Evolutionary conservation across 2,329 filamentous ascomycete species (phyloP), one percentile per base, ranked within the genome.

Genomic region (Delphinella strobiligena): DNA sequence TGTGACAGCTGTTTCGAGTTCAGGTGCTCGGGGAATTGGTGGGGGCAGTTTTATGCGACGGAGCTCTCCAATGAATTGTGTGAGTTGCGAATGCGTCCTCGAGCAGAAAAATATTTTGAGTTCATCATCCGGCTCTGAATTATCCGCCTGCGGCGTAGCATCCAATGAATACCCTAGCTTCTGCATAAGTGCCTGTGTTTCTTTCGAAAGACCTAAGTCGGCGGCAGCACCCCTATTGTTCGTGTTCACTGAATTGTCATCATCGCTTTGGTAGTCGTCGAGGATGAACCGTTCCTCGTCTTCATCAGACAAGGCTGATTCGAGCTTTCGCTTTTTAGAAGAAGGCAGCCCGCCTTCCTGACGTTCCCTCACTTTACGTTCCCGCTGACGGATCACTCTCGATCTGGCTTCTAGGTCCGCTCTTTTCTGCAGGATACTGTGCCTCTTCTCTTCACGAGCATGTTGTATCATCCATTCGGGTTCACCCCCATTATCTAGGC

Each of bases 71-170:
- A 89, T 79, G 58, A 95, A 93, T 54, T 95, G 88, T 1, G 82
- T 81, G 11, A 95, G 63, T 54, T 95, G 88, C 2, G 88, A 95
- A 59, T 95, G 88, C 1, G 88, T 95, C 54, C 88, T 75, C 5
- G 88, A 95, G 41, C 87, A 91, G 61, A 89, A 94, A 59, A 84
- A 93, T 37, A 95, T 83, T 68, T 89, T 93, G 37, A 82, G 67
- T 47, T 81, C 77, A 40, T 85, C 75, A 10, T 74, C 67, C 5
- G 70, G 58, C 29, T 74, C 66, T n/a, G 67, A 60, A 4, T 68
- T 62, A 7, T 72, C 63, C 5, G 67, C 62, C 12, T 57, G 39
- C 8, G 40, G 34, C 19, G n/a, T 37, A 10, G 42, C 31, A 14
- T 53, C 56, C 39, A 47, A 5, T 18, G 37, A 32, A 44, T 53